Evolutionary conservation across 805 yeast species (phyloP).

Genomic region (Yarrowia deformans): DNA sequence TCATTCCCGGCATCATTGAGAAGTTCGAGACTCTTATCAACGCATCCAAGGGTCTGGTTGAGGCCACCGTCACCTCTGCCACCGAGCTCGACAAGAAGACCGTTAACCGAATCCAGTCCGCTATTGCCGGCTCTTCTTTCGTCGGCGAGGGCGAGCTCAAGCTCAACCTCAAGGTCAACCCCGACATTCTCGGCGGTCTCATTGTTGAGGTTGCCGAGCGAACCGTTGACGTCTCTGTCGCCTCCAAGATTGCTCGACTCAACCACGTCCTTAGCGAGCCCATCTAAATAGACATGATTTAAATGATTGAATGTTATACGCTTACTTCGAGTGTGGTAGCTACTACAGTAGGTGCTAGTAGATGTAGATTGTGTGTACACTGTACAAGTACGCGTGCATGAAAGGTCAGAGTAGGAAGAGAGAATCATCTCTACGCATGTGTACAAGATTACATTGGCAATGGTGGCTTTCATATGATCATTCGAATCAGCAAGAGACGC

Average conservation of each 20-base stretch:
- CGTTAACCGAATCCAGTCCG: constrained; percentile 76
- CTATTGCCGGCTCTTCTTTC: constrained; percentile 77
- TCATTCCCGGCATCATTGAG: constrained; percentile 68
- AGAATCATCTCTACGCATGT: no score
- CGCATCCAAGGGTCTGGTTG: constrained; percentile 90
- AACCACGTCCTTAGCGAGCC: constrained; percentile 89
- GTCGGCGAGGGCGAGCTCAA: constrained; percentile 87
- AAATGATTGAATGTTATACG: constrained; percentile 37
- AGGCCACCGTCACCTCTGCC: constrained; percentile 91
- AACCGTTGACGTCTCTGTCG: constrained; percentile 91
- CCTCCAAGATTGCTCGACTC: constrained; percentile 83
- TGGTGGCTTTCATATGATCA: no score
- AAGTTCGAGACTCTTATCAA: constrained; percentile 81
- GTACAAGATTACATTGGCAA: no score
- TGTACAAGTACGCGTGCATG: no score
- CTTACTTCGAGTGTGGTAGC: neutral
- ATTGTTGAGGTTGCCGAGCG: constrained; percentile 95
- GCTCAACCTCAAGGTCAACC: constrained; percentile 81
- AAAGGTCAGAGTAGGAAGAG: no score
- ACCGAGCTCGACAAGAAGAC: constrained; percentile 80
- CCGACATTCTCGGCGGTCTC: constrained; percentile 94
- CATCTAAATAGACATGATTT: constrained; percentile 57
- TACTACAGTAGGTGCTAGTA: no score
- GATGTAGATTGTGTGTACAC: no score
- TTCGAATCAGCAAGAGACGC: no score